Evolutionary conservation across 1,284 basidiomycete genomes (phyloP).

Genomic region (Ustilago hordei): DNA sequence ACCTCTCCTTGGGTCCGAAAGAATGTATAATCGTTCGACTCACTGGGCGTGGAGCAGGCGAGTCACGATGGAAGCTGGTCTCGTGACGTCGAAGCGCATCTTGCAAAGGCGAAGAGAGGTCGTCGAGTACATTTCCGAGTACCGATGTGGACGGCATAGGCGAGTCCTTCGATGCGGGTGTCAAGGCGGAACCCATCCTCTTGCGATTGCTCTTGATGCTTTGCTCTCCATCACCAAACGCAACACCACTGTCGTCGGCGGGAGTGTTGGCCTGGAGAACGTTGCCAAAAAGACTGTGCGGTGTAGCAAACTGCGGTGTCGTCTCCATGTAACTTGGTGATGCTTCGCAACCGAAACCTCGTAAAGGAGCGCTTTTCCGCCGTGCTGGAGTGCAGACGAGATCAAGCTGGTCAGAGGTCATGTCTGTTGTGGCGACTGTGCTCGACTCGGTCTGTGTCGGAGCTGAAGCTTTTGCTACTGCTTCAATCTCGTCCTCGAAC

Average conservation of each 20-base stretch:
- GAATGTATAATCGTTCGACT: slow-evolving; percentile 20
- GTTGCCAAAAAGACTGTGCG: slow-evolving; percentile 36
- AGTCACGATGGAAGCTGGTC: slow-evolving; percentile 42
- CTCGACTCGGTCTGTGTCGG: neutral
- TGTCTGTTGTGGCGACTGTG: slow-evolving; percentile 6
- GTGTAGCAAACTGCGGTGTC: slow-evolving; percentile 28
- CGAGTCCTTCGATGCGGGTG: neutral
- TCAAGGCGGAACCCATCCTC: slow-evolving; percentile 22
- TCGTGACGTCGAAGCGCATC: slow-evolving; percentile 38
- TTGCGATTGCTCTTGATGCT: slow-evolving; percentile 38
- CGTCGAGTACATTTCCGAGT: slow-evolving; percentile 23
- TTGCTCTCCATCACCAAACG: slow-evolving; percentile 38
- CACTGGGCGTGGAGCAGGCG: slow-evolving; percentile 32
- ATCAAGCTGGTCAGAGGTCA: slow-evolving; percentile 14
- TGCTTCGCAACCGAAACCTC: slow-evolving; percentile 11
- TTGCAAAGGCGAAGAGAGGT: slow-evolving; percentile 38
- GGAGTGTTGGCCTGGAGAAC: slow-evolving; percentile 19
- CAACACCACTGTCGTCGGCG: slow-evolving; percentile 54
- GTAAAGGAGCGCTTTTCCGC: slow-evolving; percentile 9
- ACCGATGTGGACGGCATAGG: slow-evolving; percentile 5
- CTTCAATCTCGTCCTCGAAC: slow-evolving; percentile 51
- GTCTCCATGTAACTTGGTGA: slow-evolving; percentile 20
- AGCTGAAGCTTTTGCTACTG: slow-evolving; percentile 25
- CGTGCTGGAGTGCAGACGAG: slow-evolving; percentile 35
- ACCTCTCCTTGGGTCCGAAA: slow-evolving; percentile 55